phyloP scores from a whole-genome alignment of 2,329 filamentous ascomycete genomes.

The Alternaria sp. region DNA sequence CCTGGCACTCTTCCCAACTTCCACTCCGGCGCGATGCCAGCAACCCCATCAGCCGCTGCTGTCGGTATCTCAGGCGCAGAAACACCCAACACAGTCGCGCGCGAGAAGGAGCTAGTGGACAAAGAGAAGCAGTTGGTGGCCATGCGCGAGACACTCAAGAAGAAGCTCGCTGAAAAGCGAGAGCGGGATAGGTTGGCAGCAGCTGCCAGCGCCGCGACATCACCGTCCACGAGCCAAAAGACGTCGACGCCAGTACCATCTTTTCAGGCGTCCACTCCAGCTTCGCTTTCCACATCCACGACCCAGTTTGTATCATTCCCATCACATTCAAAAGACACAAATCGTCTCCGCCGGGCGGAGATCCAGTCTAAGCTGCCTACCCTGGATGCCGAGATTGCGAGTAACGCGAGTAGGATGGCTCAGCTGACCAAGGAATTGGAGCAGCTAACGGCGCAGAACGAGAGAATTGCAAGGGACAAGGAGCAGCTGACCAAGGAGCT shows the following conservation, averaged over 20 bases:
- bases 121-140: constrained; percentile 60
- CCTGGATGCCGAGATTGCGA: constrained; percentile 54
- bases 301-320: background rate
- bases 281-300: background rate
- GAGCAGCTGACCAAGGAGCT: constrained; percentile 56
- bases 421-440: constrained; percentile 55
- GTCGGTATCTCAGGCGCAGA: constrained; percentile 45
- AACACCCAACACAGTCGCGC: constrained; percentile 46
- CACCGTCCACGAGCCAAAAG: constrained; percentile 3
- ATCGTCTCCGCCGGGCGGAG: constrained; percentile 52
- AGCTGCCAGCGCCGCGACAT: constrained; percentile 4
- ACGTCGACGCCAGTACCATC: constrained; percentile 1
- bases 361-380: constrained; percentile 57
- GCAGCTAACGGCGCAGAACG: constrained; percentile 46
- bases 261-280: background rate
- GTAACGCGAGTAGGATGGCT: constrained; percentile 47
- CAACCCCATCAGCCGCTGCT: constrained; percentile 29
- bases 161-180: constrained; percentile 34
- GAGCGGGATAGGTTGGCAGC: constrained; percentile 25
- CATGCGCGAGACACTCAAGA: constrained; percentile 35
- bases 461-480: constrained; percentile 50
- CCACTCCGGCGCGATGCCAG: constrained; percentile 33
- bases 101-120: constrained; percentile 51
- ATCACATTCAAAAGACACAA: constrained; percentile 10
- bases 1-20: constrained; percentile 29